phyloP scores from a whole-genome alignment of 352 stramenopile genomes.

The Phytophthora ramorum region DNA sequence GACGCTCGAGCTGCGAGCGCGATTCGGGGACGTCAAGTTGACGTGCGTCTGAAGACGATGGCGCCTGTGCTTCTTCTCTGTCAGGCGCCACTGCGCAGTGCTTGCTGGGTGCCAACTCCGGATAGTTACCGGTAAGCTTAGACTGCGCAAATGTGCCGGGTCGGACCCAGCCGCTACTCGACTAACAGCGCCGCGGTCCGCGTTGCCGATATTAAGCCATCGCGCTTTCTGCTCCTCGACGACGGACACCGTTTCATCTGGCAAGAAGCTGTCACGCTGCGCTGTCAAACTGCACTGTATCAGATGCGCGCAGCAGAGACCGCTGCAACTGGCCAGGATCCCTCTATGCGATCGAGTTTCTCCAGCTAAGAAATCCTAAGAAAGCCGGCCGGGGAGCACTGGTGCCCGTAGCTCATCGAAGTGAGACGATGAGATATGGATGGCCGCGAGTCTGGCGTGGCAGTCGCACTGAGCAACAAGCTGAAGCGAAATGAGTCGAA shows the following conservation, averaged over 20 bases:
- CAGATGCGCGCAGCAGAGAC: constrained; percentile 18
- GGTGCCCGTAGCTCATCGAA: constrained; percentile 9
- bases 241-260: constrained; percentile 7
- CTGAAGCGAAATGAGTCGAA: background rate
- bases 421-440: constrained; percentile 10
- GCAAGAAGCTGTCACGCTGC: constrained; percentile 20
- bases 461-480: constrained; percentile 6
- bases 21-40: constrained; percentile 10
- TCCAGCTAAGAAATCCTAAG: constrained; percentile 14
- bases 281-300: constrained; percentile 27
- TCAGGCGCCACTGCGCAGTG: constrained; percentile 14
- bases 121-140: constrained; percentile 1
- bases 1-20: constrained; percentile 17
- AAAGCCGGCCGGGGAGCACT: constrained; percentile 7
- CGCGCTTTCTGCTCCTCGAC: constrained; percentile 23
- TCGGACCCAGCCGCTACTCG: constrained; percentile 18
- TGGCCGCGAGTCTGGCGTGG: background rate
- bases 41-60: constrained; percentile 32
- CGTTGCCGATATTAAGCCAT: constrained; percentile 16
- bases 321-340: too few relatives aligned
- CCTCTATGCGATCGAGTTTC: background rate
- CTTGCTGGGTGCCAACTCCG: constrained; percentile 22
- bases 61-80: constrained; percentile 14
- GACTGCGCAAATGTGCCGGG: background rate
- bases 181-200: background rate